Evolutionary conservation across 2,329 filamentous ascomycete genomes (phyloP).

Genomic region (Coccinonectria pachysandricola): DNA sequence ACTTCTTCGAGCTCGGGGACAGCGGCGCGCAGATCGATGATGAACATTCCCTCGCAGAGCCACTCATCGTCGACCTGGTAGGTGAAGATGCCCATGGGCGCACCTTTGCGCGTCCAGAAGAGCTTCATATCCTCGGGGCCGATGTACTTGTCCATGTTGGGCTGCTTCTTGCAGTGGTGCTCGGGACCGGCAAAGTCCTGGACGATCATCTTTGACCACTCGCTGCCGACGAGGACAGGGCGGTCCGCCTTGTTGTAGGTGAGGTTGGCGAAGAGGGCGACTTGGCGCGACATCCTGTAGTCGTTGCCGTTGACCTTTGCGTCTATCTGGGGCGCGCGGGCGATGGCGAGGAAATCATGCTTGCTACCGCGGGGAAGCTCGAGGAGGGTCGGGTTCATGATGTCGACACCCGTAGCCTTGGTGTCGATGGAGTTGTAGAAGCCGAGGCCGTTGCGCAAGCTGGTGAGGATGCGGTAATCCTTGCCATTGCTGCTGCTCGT

Average conservation of each 20-base stretch:
- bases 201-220: constrained; percentile 13
- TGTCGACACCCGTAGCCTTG: constrained; percentile 5
- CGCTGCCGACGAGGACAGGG: constrained; percentile 1
- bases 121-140: constrained; percentile 15
- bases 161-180: constrained; percentile 13
- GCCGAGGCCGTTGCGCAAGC: constrained; percentile 2
- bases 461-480: constrained; percentile 2
- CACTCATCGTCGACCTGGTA: constrained; percentile 14
- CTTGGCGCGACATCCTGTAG: constrained; percentile 1
- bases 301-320: constrained; percentile 1
- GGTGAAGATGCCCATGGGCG: constrained; percentile 14
- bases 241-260: constrained; percentile 1
- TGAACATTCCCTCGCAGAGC: constrained; percentile 14
- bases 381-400: constrained; percentile 3
- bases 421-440: constrained; percentile 3
- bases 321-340: constrained; percentile 1
- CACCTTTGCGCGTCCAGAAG: constrained; percentile 14
- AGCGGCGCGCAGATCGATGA: constrained; percentile 11
- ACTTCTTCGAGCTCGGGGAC: constrained; percentile 9
- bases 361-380: constrained; percentile 1
- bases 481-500: too few relatives aligned
- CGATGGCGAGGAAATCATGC: constrained; percentile 2
- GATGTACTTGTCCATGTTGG: constrained; percentile 16
- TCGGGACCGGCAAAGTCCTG: constrained; percentile 12
- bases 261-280: constrained; percentile 3